Evolutionary conservation across 2,329 filamentous ascomycete genomes (phyloP), one percentile per base, ranked within the genome.

Genomic region (Pseudocercospora macadamiae): DNA sequence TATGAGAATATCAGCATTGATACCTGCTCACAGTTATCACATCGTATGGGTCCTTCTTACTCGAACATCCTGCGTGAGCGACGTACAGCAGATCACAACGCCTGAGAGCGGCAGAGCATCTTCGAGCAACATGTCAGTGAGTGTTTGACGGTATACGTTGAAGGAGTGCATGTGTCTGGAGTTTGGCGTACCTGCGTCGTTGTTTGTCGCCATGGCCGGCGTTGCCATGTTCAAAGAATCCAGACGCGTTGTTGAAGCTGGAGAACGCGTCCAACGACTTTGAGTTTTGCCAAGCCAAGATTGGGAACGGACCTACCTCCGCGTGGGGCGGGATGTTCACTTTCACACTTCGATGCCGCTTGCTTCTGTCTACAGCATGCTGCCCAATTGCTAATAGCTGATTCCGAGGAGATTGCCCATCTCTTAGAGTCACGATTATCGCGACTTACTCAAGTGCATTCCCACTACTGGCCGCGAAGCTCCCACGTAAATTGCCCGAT

Each of bases 21-120:
- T 42, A 45, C 47, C 47, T 59, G 26, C 23, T 19, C 26, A 28
- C 18, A 52, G 26, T 14, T n/a, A 49, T 36, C 5, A 28, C 42
- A 32, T 37, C 42, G 48, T 32, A 44, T 30, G 26, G 28, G 26
- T 39, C 25, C 30, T 54, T 52, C 69, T 34, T 67, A 73, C 71
- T 49, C 71, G 69, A 54, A 68, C 66, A 65, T 73, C 71, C 52
- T 71, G 70, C 25, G 63, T 49, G 25, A 74, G 60, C 19, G 70
- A 68, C 21, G 71, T 74, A 63, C 69, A 71, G 60, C 71, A 74
- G 12, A 74, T 62, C 26, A 72, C 66, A 12, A 70, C 67, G 54
- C 65, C 66, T 36, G 62, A 52, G 26, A 70, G 63, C 16, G 69
- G 70, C 37, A 64, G 48, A 39, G 62, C 59, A 32, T 63, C 65